phyloP scores from a whole-genome alignment of 768 basidiomycete species.

The Xerocomus brunneocitrinus region DNA sequence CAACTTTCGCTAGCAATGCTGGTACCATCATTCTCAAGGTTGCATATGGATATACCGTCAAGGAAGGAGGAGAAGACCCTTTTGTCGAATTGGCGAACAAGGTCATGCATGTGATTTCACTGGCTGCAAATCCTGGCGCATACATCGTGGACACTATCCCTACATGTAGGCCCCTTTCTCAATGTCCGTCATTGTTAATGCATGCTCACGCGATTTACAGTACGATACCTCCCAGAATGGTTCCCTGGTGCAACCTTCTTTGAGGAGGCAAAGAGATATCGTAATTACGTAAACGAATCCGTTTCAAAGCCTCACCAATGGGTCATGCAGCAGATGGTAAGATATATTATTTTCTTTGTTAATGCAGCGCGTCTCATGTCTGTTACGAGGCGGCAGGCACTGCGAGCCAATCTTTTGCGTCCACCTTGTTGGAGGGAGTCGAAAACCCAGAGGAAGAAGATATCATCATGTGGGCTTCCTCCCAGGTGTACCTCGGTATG shows the following conservation, averaged over 20 bases:
- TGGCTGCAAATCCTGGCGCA: constrained; percentile 1
- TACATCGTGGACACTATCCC: constrained; percentile 24
- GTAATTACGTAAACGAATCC: constrained; percentile 31
- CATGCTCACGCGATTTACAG: constrained; percentile 11
- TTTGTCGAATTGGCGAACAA: constrained; percentile 30
- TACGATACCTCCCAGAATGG: constrained; percentile 32
- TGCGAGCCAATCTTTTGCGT: constrained; percentile 18
- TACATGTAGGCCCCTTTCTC: constrained; percentile 4
- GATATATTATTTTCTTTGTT: neutral
- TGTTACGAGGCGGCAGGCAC: constrained; percentile 13
- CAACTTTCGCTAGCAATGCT: constrained; percentile 4
- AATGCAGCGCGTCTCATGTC: neutral
- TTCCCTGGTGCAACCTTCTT: constrained; percentile 35
- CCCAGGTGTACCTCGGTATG: constrained; percentile 10
- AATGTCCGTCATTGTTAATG: neutral
- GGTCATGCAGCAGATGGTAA: constrained; percentile 45
- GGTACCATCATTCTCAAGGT: constrained; percentile 34
- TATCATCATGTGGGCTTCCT: constrained; percentile 18
- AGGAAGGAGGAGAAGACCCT: constrained; percentile 32
- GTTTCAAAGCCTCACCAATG: constrained; percentile 42
- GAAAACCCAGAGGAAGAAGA: constrained; percentile 18
- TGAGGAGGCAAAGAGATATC: constrained; percentile 25
- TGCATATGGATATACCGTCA: constrained; percentile 38
- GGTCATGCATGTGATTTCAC: constrained; percentile 15
- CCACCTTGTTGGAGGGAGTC: constrained; percentile 9